Base-by-base conservation (phyloP, 176 grass and related monocot genomes). In the Triticum turgidum region DNA sequence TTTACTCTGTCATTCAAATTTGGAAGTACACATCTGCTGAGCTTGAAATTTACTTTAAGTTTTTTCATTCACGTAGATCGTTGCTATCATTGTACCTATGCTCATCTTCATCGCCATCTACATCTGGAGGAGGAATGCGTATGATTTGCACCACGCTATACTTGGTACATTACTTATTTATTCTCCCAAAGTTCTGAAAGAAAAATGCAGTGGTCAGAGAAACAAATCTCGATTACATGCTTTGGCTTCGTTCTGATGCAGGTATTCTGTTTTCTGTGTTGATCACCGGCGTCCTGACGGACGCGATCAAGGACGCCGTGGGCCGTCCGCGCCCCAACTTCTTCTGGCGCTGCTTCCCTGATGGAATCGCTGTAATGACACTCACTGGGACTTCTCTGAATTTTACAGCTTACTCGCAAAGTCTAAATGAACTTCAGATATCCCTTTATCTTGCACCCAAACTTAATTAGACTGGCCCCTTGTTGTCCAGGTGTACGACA, bases 321-420 rank as follows among this genome's bases (percentile, higher is more conserved):
- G 81, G 89, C 62, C 68, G 89, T 0, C 85, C 85, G 30, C 82
- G 81, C 12, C 81, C 85, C 21, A 20, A 88, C 69, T 91, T 85
- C 77, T 91, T 88, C 62, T 91, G 89, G 89, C 89, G 89, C 32
- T 91, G 86, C 82, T 88, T 88, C 77, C 86, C 89, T 11, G 89
- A 91, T 4, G 86, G 89, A 54, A 88, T 77, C 65, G 81, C 63
- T 35, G 89, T 91, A 85, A 76, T 5, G 22, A 24, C 14, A 7
- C 27, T 37, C 58, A 27, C 15, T 34, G 52, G 4, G 25, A 38
- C 32, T n/a, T 7, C 77, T 52, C 29, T 11, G 0, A 15, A 35
- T 38, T 34, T 32, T 73, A 42, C 12, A 14, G 0, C 45, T 73
- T 37, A 76, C 21, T 22, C 5, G 5, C 6, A 22, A 14, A 73